phyloP scores from a whole-genome alignment of 2,329 filamentous ascomycete species.

The Shiraia sp. region DNA sequence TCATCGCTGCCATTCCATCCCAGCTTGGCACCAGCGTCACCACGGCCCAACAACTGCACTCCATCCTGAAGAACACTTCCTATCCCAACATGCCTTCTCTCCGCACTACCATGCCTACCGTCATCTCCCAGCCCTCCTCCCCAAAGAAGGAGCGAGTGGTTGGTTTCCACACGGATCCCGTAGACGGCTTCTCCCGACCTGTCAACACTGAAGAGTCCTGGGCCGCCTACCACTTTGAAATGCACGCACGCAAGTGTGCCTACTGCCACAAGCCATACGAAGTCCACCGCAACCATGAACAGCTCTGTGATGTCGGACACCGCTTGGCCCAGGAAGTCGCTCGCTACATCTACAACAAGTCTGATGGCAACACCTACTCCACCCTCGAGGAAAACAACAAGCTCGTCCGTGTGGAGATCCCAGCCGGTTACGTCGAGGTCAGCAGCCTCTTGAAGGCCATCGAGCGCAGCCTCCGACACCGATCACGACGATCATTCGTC shows the following conservation, averaged over 20 bases:
- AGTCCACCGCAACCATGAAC: slow-evolving; percentile 44
- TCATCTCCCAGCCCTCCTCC: slow-evolving; percentile 33
- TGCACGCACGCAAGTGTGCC: slow-evolving; percentile 50
- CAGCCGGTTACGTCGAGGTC: slow-evolving; percentile 47
- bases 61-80: slow-evolving; percentile 39
- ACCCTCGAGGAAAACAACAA: slow-evolving; percentile 45
- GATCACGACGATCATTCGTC: slow-evolving; percentile 44
- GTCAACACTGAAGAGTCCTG: slow-evolving; percentile 49
- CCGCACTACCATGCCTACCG: slow-evolving; percentile 39
- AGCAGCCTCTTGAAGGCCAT: slow-evolving; percentile 47
- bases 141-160: slow-evolving; percentile 40
- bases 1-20: slow-evolving; percentile 28
- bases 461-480: slow-evolving; percentile 45
- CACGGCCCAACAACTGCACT: slow-evolving; percentile 33
- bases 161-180: slow-evolving; percentile 43
- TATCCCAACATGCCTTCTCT: slow-evolving; percentile 39
- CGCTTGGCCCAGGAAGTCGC: slow-evolving; percentile 51
- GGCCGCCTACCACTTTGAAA: slow-evolving; percentile 54
- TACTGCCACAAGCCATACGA: slow-evolving; percentile 51
- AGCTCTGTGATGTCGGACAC: slow-evolving; percentile 51
- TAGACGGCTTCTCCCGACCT: slow-evolving; percentile 47
- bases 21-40: slow-evolving; percentile 29
- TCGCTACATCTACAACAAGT: slow-evolving; percentile 48
- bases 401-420: slow-evolving; percentile 51
- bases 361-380: slow-evolving; percentile 41